Evolutionary conservation across 2,329 filamentous ascomycete species (phyloP).

Genomic region (Fusarium sp.): DNA sequence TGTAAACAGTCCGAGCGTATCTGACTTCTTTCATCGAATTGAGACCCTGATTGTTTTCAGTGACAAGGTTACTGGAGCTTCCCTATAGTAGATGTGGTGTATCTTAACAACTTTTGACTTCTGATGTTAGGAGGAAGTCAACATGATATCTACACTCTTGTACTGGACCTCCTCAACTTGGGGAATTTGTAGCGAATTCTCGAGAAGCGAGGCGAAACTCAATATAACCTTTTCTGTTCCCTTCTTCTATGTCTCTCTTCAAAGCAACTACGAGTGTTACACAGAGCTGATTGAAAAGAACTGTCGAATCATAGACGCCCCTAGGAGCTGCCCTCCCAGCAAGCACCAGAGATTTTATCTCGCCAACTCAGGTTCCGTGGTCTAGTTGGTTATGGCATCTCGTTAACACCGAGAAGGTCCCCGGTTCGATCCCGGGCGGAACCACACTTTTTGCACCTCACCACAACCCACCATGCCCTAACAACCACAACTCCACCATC

Average conservation of each 20-base stretch:
- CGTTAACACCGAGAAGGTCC: conserved; percentile 41
- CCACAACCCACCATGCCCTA: neutral
- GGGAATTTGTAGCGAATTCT: accelerated
- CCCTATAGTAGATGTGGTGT: too few species aligned
- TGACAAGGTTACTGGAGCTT: too few species aligned
- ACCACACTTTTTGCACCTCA: conserved; percentile 26
- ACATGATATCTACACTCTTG: too few species aligned
- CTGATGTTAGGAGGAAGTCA: too few species aligned
- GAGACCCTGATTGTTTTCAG: too few species aligned
- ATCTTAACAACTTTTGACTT: too few species aligned
- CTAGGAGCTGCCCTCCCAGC: neutral
- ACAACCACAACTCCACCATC: neutral
- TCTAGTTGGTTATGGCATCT: conserved; percentile 43
- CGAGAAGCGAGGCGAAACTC: neutral
- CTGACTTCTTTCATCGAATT: too few species aligned
- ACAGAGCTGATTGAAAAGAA: neutral
- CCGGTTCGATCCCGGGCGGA: conserved; percentile 38
- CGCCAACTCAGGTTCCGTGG: conserved; percentile 27
- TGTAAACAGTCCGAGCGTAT: too few species aligned
- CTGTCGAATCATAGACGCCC: neutral
- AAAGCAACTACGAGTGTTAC: neutral
- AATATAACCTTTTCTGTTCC: neutral
- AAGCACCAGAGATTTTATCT: neutral
- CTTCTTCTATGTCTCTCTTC: neutral
- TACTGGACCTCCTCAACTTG: neutral